Conservation (phyloP, 1,284 basidiomycete genomes). For the Austroboletus novae-zelandiae region DNA sequence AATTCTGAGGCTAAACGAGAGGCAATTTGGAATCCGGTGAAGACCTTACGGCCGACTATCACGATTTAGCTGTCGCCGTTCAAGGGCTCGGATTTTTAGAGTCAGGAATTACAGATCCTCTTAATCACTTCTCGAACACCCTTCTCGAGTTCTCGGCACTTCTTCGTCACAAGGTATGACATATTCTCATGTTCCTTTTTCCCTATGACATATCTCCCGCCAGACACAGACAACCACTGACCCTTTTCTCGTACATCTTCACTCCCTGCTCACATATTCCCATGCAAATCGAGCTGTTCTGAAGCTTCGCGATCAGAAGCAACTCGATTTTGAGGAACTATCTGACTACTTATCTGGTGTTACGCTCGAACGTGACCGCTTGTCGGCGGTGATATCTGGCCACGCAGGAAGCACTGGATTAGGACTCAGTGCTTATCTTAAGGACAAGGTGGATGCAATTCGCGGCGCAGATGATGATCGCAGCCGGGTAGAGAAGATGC, state of each 20-base stretch:
- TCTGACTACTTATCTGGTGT: conserved; percentile 93
- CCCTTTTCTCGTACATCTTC: conserved; percentile 85
- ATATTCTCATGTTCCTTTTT: background rate
- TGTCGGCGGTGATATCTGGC: conserved; percentile 81
- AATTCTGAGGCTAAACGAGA: conserved; percentile 80
- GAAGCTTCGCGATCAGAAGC: conserved; percentile 96
- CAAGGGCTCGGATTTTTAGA: conserved; percentile 97
- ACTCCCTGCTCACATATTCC: conserved; percentile 87
- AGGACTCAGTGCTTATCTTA: conserved; percentile 89
- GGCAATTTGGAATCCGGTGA: conserved; percentile 70
- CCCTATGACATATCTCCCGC: conserved; percentile 2
- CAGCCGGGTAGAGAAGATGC: conserved; percentile 89
- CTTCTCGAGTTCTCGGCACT: conserved; percentile 89
- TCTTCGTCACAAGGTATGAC: conserved; percentile 71
- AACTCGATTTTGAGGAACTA: conserved; percentile 97
- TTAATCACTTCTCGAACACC: conserved; percentile 95
- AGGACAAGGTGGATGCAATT: conserved; percentile 89
- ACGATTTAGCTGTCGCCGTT: conserved; percentile 92
- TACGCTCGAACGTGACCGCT: conserved; percentile 87
- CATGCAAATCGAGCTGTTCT: conserved; percentile 88
- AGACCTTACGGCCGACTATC: conserved; percentile 97
- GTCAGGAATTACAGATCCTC: conserved; percentile 94
- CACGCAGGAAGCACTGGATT: conserved; percentile 78
- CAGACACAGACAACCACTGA: conserved; percentile 86
- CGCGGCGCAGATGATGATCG: conserved; percentile 93